Base-by-base conservation (phyloP, 768 basidiomycete species). In the Leucosporidium creatinivorum region DNA sequence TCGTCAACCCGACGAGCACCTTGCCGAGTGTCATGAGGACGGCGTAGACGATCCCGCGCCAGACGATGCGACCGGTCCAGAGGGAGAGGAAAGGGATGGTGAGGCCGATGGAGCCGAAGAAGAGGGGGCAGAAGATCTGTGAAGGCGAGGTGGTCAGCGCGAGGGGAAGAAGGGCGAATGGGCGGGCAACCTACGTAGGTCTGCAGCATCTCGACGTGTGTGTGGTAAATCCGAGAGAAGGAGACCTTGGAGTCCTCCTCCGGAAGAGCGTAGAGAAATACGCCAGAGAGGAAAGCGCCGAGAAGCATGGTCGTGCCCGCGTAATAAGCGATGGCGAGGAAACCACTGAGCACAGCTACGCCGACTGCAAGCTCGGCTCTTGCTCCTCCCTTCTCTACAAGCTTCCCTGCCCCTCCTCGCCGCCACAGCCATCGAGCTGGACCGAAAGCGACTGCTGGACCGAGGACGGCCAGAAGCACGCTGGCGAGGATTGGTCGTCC, bases 41-140 rank as follows among this genome's bases (percentile, higher is more conserved):
- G 0, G 84, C 79, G 76, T 85, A 86, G 36, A 85, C 75, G 44
- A 86, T 69, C 3, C 86, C 85, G 56, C 81, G 77, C 85, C 85
- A 86, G 62, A 84, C 71, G 70, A 80, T 73, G 8, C 23, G 23
- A 74, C 79, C 75, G 77, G 76, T 67, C 77, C 78, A 80, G 48
- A 81, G 74, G 36, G 79, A 76, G 13, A 82, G 74, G 49, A 84
- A 82, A 1, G 85, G 85, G 58, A 87, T 81, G 0, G 73, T 60
- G 58, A 79, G 80, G 1, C 86, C 87, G 55, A 88, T 85, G 48
- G 84, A 85, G 9, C 77, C 84, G 68, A 88, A 88, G 80, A 88
- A 88, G 3, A 87, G 75, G 1, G 87, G 87, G 0, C 82, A 80
- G 30, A 87, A 78, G 47, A 87, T 70, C 62, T 69, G 68, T 31